Percentiles rank a stretch among this genome's conserved stretches.
Conservation (phyloP, 2,329 filamentous ascomycete species). For the Aureobasidium sp. region DNA sequence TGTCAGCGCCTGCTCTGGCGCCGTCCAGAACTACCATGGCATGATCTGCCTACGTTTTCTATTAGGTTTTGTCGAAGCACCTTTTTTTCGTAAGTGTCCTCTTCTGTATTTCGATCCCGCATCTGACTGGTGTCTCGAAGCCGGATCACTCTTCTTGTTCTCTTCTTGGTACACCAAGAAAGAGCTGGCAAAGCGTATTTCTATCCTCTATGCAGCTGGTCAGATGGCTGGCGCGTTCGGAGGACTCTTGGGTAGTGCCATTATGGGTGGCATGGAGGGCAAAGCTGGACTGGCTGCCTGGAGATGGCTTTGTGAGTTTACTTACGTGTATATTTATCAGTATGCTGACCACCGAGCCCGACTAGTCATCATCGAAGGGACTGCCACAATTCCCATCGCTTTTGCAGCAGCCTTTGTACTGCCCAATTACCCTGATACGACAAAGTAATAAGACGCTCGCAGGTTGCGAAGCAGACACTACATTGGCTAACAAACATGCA, state of each 20-base stretch:
- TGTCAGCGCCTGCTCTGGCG: slow-evolving; percentile 32
- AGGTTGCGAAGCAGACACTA: no score
- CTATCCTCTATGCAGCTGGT: slow-evolving; percentile 40
- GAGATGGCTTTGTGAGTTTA: slow-evolving; percentile 21
- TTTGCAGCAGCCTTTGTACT: slow-evolving; percentile 28
- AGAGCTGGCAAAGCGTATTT: slow-evolving; percentile 50
- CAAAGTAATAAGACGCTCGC: slow-evolving; percentile 35
- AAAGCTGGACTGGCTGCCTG: slow-evolving; percentile 31
- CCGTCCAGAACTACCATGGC: slow-evolving; percentile 29
- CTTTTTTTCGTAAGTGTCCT: slow-evolving; percentile 27
- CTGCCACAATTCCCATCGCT: slow-evolving; percentile 23
- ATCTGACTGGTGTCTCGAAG: slow-evolving; percentile 19
- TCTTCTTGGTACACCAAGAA: slow-evolving; percentile 45
- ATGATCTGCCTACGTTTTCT: slow-evolving; percentile 34
- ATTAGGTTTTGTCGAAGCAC: slow-evolving; percentile 39
- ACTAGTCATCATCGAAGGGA: slow-evolving; percentile 31
- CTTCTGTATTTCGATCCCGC: neutral
- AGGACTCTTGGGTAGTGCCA: slow-evolving; percentile 36
- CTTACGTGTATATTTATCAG: no score
- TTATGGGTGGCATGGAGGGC: slow-evolving; percentile 27
- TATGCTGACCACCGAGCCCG: neutral
- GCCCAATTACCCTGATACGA: slow-evolving; percentile 48
- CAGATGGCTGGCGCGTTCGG: slow-evolving; percentile 46
- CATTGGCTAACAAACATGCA: neutral
- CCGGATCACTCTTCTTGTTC: slow-evolving; percentile 33